Conservation (phyloP, 2,329 filamentous ascomycete genomes). For the Fusarium foetens region DNA sequence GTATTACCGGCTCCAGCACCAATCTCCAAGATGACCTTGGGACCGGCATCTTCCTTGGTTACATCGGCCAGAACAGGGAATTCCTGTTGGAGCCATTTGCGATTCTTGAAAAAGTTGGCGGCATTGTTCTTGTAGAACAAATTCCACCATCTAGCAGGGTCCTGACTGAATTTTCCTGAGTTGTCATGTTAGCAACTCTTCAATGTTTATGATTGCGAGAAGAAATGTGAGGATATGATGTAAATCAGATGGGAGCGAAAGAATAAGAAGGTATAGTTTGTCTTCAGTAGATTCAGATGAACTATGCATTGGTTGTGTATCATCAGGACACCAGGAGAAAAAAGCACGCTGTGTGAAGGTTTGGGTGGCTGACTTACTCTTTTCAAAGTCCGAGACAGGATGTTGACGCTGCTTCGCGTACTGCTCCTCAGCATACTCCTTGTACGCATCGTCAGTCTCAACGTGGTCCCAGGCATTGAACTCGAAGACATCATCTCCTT, state of each 20-base stretch:
- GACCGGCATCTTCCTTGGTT: slow-evolving; percentile 75
- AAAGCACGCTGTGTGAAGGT: background rate
- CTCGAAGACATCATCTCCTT: slow-evolving; percentile 90
- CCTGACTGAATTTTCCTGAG: slow-evolving; percentile 82
- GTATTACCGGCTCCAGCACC: slow-evolving; percentile 97
- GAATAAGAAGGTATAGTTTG: slow-evolving; percentile 66
- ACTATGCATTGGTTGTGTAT: slow-evolving; percentile 73
- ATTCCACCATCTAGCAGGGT: slow-evolving; percentile 98
- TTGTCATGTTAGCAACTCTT: slow-evolving; percentile 53
- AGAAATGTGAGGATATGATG: slow-evolving; percentile 28
- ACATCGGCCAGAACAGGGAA: slow-evolving; percentile 88
- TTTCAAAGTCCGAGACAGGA: slow-evolving; percentile 94
- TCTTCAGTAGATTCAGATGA: slow-evolving; percentile 76
- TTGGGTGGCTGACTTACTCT: slow-evolving; percentile 64
- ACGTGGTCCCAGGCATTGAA: slow-evolving; percentile 99
- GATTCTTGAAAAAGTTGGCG: slow-evolving; percentile 97
- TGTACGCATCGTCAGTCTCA: slow-evolving; percentile 88
- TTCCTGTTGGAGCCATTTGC: slow-evolving; percentile 96
- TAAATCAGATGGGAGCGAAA: slow-evolving; percentile 79
- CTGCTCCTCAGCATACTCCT: slow-evolving; percentile 85
- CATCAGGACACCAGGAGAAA: slow-evolving; percentile 60
- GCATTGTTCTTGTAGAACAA: slow-evolving; percentile 98
- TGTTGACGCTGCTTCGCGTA: slow-evolving; percentile 84
- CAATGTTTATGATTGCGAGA: slow-evolving; percentile 25
- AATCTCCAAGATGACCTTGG: slow-evolving; percentile 82